phyloP scores from a whole-genome alignment of 345 rosid species.

The Euphorbia lathyris region DNA sequence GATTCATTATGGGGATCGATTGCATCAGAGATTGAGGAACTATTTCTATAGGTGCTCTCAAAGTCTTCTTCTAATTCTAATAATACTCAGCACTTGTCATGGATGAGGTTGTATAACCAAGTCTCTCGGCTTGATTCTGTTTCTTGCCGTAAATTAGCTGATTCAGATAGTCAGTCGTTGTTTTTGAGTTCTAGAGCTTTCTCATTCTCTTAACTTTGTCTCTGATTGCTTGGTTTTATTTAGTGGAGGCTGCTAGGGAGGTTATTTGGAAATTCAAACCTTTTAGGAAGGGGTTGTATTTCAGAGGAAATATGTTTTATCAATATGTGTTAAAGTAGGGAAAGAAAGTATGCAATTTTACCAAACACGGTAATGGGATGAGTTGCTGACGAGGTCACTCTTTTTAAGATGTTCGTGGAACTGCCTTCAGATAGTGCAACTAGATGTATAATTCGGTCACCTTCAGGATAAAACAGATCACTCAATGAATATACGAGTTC shows the following conservation, averaged over 20 bases:
- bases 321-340: too few relatives aligned
- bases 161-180: constrained; percentile 34
- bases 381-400: too few relatives aligned
- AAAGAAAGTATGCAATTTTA: too few relatives aligned
- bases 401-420: too few relatives aligned
- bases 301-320: too few relatives aligned
- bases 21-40: constrained; percentile 77
- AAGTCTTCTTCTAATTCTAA: constrained; percentile 39
- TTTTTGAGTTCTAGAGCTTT: constrained; percentile 77
- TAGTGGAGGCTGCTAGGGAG: constrained; percentile 98
- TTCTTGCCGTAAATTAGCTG: constrained; percentile 48
- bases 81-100: constrained; percentile 41
- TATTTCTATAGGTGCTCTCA: constrained; percentile 50
- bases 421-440: too few relatives aligned
- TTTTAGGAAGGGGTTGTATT: too few relatives aligned
- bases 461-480: too few relatives aligned
- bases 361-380: too few relatives aligned
- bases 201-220: constrained; percentile 90
- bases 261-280: too few relatives aligned
- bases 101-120: constrained; percentile 66
- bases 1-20: constrained; percentile 77
- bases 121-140: constrained; percentile 59
- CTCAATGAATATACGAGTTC: too few relatives aligned
- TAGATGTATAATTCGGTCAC: too few relatives aligned
- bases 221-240: constrained; percentile 79